Conservation (phyloP, 345 rosid species). For the Syzygium grande region DNA sequence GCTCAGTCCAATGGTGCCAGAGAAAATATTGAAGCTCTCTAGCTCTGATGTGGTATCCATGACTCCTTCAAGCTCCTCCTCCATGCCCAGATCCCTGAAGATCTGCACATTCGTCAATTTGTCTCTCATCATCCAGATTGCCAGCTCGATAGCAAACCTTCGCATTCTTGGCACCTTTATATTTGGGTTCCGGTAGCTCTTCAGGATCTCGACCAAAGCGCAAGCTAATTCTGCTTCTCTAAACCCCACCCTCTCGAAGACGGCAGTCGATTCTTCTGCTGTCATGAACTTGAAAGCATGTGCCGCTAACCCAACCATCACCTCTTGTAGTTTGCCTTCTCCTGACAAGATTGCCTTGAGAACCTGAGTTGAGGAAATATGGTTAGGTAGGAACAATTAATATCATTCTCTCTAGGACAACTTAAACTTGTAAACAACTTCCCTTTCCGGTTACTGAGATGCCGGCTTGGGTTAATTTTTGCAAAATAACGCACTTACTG, state of each 20-base stretch:
- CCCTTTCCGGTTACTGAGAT: background rate
- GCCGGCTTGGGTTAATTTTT: background rate
- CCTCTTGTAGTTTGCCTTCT: conserved; percentile 69
- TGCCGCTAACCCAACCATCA: conserved; percentile 58
- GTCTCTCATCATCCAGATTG: conserved; percentile 71
- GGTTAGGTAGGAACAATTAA: background rate
- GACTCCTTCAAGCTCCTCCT: conserved; percentile 43
- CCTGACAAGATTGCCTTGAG: conserved; percentile 52
- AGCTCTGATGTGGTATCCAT: conserved; percentile 67
- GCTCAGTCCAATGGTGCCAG: conserved; percentile 60
- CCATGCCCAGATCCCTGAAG: conserved; percentile 40
- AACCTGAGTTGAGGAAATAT: conserved; percentile 30
- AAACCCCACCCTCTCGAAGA: conserved; percentile 33
- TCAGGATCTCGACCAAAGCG: conserved; percentile 37
- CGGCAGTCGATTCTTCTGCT: conserved; percentile 28
- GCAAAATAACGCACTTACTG: conserved; percentile 26
- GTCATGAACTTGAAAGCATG: conserved; percentile 49
- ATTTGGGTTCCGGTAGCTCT: conserved; percentile 34
- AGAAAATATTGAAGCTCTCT: conserved; percentile 72
- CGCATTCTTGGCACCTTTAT: conserved; percentile 58
- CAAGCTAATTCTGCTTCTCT: conserved; percentile 27
- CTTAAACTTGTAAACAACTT: background rate
- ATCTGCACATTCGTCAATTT: conserved; percentile 14
- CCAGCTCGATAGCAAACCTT: conserved; percentile 63
- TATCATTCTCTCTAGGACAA: background rate